Conservation (phyloP, 345 rosid species). For the Citrus medica region DNA sequence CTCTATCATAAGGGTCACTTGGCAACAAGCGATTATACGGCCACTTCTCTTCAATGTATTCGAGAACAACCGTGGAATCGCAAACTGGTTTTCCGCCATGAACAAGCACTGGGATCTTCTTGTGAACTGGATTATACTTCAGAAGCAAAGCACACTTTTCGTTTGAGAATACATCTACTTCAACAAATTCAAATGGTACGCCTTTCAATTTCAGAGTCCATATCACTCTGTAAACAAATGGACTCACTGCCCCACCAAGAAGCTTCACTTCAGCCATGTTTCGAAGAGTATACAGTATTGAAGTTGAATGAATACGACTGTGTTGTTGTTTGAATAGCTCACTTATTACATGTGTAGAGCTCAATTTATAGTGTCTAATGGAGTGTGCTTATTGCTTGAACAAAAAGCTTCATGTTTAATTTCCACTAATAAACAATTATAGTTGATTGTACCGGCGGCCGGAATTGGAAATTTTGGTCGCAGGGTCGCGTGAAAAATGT, state of each 20-base stretch:
- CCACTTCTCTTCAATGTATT: neutral
- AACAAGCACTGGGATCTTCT: neutral
- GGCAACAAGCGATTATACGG: neutral
- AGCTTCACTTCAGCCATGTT: constrained; percentile 27
- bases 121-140: neutral
- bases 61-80: neutral
- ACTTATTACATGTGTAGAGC: too few species aligned
- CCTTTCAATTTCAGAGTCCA: constrained; percentile 35
- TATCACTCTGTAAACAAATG: constrained; percentile 21
- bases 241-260: constrained; percentile 25
- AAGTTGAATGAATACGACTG: too few species aligned
- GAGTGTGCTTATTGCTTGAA: too few species aligned
- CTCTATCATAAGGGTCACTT: neutral
- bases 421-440: too few species aligned
- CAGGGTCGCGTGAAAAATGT: too few species aligned
- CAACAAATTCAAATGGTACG: constrained; percentile 5
- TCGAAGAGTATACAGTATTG: too few species aligned
- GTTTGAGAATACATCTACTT: neutral
- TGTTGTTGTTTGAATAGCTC: too few species aligned
- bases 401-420: too few species aligned
- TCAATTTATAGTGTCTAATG: too few species aligned
- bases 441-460: too few species aligned
- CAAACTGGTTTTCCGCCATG: neutral
- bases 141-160: neutral
- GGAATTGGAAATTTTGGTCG: too few species aligned